Evolutionary conservation across 2,329 filamentous ascomycete genomes (phyloP).

Genomic region (Phoma herbarum): DNA sequence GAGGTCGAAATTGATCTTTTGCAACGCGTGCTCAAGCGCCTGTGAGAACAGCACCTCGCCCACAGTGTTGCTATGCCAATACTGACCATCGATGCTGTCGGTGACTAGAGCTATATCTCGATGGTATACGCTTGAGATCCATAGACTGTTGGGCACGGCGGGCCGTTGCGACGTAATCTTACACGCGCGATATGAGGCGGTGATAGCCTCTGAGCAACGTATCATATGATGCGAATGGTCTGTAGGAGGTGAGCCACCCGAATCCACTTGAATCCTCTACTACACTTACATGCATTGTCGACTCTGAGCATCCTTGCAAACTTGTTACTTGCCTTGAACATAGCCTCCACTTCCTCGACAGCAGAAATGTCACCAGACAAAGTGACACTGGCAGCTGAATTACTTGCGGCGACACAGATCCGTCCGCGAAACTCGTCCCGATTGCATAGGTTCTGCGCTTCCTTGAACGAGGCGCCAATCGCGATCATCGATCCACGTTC

Average conservation of each 20-base stretch:
- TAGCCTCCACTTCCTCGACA: constrained; percentile 42
- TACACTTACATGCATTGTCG: constrained; percentile 35
- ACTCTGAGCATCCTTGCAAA: constrained; percentile 55
- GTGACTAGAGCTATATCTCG: neutral
- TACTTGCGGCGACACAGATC: constrained; percentile 34
- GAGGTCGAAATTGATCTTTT: constrained; percentile 43
- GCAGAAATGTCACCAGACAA: constrained; percentile 56
- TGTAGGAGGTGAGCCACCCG: constrained; percentile 33
- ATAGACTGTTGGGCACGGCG: neutral
- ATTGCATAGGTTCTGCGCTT: constrained; percentile 3
- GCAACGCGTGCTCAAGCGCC: constrained; percentile 45
- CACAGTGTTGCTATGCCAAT: constrained; percentile 59
- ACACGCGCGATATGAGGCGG: constrained; percentile 13
- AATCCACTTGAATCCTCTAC: neutral
- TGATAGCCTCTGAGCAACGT: constrained; percentile 22
- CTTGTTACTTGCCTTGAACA: constrained; percentile 39
- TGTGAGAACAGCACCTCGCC: constrained; percentile 50
- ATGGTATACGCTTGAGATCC: constrained; percentile 16
- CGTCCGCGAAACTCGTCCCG: constrained; percentile 22
- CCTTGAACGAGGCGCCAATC: constrained; percentile 22
- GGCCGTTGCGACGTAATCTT: neutral
- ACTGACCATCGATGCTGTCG: constrained; percentile 35
- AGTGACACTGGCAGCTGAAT: constrained; percentile 52
- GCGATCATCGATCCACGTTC: constrained; percentile 47
- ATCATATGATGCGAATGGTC: constrained; percentile 59